Percentiles rank a stretch among this genome's conserved stretches.
Conservation (phyloP, 257 asterid species). For the Hygrophila difformis region DNA sequence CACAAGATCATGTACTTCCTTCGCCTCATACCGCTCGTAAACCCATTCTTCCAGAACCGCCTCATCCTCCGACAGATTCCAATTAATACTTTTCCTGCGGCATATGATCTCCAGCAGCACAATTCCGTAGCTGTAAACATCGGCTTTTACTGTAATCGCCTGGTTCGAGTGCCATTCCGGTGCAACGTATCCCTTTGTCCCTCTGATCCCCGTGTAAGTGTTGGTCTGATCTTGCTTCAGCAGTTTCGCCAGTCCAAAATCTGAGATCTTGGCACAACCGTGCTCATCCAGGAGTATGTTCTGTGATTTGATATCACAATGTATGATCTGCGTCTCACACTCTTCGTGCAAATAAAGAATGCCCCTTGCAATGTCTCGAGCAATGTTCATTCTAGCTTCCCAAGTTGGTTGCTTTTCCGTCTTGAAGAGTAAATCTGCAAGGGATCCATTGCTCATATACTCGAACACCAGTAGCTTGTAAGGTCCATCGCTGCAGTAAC, state of each 20-base stretch:
- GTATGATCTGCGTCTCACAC: slow-evolving; percentile 48
- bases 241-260: slow-evolving; percentile 53
- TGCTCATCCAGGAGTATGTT: slow-evolving; percentile 46
- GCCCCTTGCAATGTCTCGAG: slow-evolving; percentile 41
- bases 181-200: slow-evolving; percentile 44
- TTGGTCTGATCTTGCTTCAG: slow-evolving; percentile 38
- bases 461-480: slow-evolving; percentile 41
- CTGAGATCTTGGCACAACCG: slow-evolving; percentile 34
- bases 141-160: slow-evolving; percentile 44
- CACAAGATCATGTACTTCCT: slow-evolving; percentile 20
- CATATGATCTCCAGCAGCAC: slow-evolving; percentile 42
- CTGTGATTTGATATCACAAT: slow-evolving; percentile 56
- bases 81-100: slow-evolving; percentile 23
- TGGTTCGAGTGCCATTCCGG: slow-evolving; percentile 45
- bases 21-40: slow-evolving; percentile 18
- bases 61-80: slow-evolving; percentile 28
- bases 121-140: slow-evolving; percentile 50
- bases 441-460: slow-evolving; percentile 47
- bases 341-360: slow-evolving; percentile 53
- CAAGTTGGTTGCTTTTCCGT: slow-evolving; percentile 18
- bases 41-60: slow-evolving; percentile 42
- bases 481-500: slow-evolving; percentile 39
- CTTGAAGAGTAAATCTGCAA: slow-evolving; percentile 27
- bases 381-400: slow-evolving; percentile 28
- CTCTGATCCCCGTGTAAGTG: slow-evolving; percentile 38